Percentiles rank a stretch among this genome's conserved stretches.
Evolutionary conservation across 306 rosid genomes (phyloP).

Genomic region (Abrus pulchellus): DNA sequence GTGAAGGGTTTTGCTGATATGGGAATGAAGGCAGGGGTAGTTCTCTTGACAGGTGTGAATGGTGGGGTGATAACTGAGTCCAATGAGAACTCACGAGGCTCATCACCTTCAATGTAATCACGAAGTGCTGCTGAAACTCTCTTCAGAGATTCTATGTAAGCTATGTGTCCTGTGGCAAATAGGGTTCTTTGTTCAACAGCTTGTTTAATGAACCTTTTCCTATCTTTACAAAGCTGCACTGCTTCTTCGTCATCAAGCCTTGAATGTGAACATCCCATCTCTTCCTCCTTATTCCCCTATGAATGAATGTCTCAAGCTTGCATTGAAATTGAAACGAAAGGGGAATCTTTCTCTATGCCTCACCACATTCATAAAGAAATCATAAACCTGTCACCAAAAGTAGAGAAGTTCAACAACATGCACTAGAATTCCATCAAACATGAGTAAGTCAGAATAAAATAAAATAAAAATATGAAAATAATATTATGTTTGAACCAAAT

Average conservation of each 20-base stretch:
- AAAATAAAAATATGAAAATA: neutral
- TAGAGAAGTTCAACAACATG: slow-evolving; percentile 38
- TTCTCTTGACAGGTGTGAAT: slow-evolving; percentile 66
- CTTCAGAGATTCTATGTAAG: slow-evolving; percentile 73
- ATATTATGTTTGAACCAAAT: neutral
- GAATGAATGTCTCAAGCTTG: slow-evolving; percentile 62
- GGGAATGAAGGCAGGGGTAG: slow-evolving; percentile 58
- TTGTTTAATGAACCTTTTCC: slow-evolving; percentile 78
- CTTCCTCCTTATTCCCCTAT: slow-evolving; percentile 43
- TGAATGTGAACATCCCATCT: slow-evolving; percentile 93
- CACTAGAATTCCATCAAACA: slow-evolving; percentile 36
- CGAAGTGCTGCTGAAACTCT: slow-evolving; percentile 83
- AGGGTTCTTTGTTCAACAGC: slow-evolving; percentile 76
- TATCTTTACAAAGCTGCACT: slow-evolving; percentile 81
- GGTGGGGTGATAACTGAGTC: slow-evolving; percentile 69
- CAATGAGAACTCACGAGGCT: slow-evolving; percentile 69
- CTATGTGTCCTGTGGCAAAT: slow-evolving; percentile 77
- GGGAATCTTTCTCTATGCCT: slow-evolving; percentile 54
- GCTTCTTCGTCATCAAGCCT: slow-evolving; percentile 86
- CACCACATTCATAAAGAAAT: slow-evolving; percentile 72
- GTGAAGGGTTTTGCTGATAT: slow-evolving; percentile 67
- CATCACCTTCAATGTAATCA: slow-evolving; percentile 77
- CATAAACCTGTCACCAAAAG: slow-evolving; percentile 44
- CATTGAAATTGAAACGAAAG: slow-evolving; percentile 62
- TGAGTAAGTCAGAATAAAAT: neutral